Conservation (phyloP, 2,329 filamentous ascomycete species). For the Arthrobotrys megalospora region DNA sequence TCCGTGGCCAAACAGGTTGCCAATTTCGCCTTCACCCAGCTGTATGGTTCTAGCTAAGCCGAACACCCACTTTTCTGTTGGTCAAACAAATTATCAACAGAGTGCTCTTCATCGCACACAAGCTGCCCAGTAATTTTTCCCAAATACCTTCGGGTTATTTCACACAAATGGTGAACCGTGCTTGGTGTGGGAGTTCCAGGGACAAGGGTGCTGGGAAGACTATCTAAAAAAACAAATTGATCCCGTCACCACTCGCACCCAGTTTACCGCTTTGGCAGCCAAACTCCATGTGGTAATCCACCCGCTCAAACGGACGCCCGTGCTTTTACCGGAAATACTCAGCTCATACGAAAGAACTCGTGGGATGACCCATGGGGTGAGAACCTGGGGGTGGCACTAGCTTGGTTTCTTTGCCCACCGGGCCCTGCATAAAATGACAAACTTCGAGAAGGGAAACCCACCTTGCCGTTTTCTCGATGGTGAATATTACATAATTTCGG, state of each 20-base stretch:
- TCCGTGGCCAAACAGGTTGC: conserved; percentile 28
- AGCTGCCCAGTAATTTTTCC: conserved; percentile 39
- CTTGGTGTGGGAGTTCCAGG: conserved; percentile 62
- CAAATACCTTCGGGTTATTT: conserved; percentile 59
- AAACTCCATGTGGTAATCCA: conserved; percentile 58
- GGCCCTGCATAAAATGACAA: conserved; percentile 37
- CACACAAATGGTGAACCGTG: conserved; percentile 57
- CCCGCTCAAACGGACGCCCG: conserved; percentile 56
- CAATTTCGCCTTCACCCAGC: conserved; percentile 56
- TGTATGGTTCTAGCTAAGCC: conserved; percentile 40
- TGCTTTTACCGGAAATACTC: conserved; percentile 62
- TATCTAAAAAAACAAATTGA: conserved; percentile 56
- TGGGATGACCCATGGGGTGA: conserved; percentile 33
- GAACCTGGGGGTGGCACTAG: conserved; percentile 43
- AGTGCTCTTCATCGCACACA: conserved; percentile 26
- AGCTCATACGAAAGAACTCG: conserved; percentile 57
- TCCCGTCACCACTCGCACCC: conserved; percentile 57
- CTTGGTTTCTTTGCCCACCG: conserved; percentile 6
- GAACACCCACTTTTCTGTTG: conserved; percentile 37
- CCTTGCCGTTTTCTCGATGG: not conserved
- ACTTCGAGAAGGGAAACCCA: conserved; percentile 36
- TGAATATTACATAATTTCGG: conserved; percentile 61
- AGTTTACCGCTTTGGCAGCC: conserved; percentile 52
- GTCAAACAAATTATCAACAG: conserved; percentile 36
- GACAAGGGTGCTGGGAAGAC: conserved; percentile 51